Conservation (phyloP, 257 asterid species). For the Capsicum baccatum region DNA sequence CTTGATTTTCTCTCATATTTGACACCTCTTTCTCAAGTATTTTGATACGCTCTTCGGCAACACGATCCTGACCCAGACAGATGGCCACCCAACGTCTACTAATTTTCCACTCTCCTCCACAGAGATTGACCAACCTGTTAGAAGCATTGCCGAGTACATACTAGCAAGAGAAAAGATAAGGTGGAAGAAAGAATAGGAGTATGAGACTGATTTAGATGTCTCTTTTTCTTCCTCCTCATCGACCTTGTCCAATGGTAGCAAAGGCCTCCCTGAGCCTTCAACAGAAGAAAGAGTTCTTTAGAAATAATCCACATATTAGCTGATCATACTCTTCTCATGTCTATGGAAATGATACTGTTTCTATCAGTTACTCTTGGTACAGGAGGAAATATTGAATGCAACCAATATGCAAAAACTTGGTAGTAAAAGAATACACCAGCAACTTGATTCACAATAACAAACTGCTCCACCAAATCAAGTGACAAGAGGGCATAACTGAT, state of each 20-base stretch:
- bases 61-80: slow-evolving; percentile 85
- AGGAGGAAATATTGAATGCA: background rate
- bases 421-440: background rate
- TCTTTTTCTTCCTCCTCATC: slow-evolving; percentile 73
- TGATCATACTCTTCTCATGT: background rate
- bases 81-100: slow-evolving; percentile 96
- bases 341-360: background rate
- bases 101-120: slow-evolving; percentile 89
- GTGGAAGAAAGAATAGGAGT: slow-evolving; percentile 94
- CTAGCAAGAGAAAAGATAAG: slow-evolving; percentile 88
- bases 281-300: slow-evolving; percentile 1
- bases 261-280: slow-evolving; percentile 75
- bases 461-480: background rate
- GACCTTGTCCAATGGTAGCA: slow-evolving; percentile 84
- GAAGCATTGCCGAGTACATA: slow-evolving; percentile 96
- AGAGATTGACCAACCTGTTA: slow-evolving; percentile 92
- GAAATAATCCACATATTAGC: background rate
- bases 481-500: background rate
- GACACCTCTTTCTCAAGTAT: too few relatives aligned
- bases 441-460: background rate
- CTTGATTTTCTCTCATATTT: too few relatives aligned
- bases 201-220: slow-evolving; percentile 67
- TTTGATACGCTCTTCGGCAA: too few relatives aligned
- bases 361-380: background rate
- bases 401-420: background rate